Conservation (phyloP, 768 basidiomycete genomes). For the Krasilnikovozyma curviuscula region DNA sequence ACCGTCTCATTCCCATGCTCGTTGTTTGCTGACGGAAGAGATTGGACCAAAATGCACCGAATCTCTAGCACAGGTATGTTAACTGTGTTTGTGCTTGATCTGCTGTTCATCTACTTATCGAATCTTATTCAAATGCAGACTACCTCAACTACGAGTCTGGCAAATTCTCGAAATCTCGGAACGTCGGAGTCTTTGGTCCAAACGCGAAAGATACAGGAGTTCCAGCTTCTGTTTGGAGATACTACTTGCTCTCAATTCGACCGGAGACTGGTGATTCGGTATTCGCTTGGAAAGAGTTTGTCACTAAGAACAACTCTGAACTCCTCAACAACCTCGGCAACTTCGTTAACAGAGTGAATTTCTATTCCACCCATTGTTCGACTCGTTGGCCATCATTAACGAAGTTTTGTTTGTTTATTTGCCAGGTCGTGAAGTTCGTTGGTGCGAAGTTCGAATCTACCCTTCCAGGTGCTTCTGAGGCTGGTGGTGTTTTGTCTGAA, state of each 20-base stretch:
- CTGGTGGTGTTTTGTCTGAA: constrained; percentile 50
- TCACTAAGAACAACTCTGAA: constrained; percentile 77
- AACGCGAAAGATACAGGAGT: constrained; percentile 84
- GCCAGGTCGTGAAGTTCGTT: constrained; percentile 59
- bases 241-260: constrained; percentile 76
- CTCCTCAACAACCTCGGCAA: constrained; percentile 95
- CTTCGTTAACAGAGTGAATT: constrained; percentile 65
- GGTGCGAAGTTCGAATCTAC: constrained; percentile 60
- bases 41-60: constrained; percentile 88
- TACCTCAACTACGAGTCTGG: constrained; percentile 96
- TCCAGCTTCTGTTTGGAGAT: constrained; percentile 87
- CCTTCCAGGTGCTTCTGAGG: constrained; percentile 60
- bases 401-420: neutral
- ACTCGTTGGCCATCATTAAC: neutral
- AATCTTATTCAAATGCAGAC: constrained; percentile 34
- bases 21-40: constrained; percentile 65
- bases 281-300: constrained; percentile 92
- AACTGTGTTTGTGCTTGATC: neutral
- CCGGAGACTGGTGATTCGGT: constrained; percentile 88
- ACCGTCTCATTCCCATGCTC: constrained; percentile 85
- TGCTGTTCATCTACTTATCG: neutral
- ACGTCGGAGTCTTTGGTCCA: constrained; percentile 91
- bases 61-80: constrained; percentile 74
- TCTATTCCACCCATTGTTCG: neutral
- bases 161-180: constrained; percentile 94